A percentile compares a stretch with the other conserved stretches of the same genome.
phyloP scores from a whole-genome alignment of 805 yeast species.

The Kluyveromyces dobzhanskii region DNA sequence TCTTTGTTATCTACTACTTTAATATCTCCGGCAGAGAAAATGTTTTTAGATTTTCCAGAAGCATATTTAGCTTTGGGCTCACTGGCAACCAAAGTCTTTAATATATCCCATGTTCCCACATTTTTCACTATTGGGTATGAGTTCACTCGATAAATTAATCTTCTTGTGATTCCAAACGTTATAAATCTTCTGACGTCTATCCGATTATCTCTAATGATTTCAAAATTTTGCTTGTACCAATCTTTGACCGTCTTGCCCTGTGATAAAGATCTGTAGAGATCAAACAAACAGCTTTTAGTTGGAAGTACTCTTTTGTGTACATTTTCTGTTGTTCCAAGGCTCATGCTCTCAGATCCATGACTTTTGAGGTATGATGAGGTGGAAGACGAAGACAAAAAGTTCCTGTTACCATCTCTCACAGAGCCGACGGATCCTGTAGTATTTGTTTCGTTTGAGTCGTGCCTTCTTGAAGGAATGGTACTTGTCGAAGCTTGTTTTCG shows the following conservation, averaged over 20 bases:
- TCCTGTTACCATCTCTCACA: constrained; percentile 1
- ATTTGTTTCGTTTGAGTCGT: constrained; percentile 4
- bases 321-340: not conserved
- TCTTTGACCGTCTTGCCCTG: constrained; percentile 71
- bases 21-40: constrained; percentile 28
- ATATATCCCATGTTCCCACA: constrained; percentile 10
- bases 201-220: constrained; percentile 38
- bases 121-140: constrained; percentile 56
- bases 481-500: constrained; percentile 1
- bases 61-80: constrained; percentile 7
- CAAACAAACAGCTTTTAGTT: constrained; percentile 57
- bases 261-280: constrained; percentile 65
- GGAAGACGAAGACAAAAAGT: constrained; percentile 1
- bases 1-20: constrained; percentile 11
- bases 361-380: not conserved
- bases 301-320: constrained; percentile 35
- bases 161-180: constrained; percentile 77
- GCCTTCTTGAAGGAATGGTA: constrained; percentile 6
- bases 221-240: constrained; percentile 69
- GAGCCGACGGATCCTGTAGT: constrained; percentile 4
- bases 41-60: constrained; percentile 11
- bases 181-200: constrained; percentile 81
- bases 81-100: constrained; percentile 7
- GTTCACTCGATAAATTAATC: constrained; percentile 72
- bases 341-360: constrained; percentile 5